phyloP scores from a whole-genome alignment of 768 basidiomycete species.

The Boletus vinaceobasis region DNA sequence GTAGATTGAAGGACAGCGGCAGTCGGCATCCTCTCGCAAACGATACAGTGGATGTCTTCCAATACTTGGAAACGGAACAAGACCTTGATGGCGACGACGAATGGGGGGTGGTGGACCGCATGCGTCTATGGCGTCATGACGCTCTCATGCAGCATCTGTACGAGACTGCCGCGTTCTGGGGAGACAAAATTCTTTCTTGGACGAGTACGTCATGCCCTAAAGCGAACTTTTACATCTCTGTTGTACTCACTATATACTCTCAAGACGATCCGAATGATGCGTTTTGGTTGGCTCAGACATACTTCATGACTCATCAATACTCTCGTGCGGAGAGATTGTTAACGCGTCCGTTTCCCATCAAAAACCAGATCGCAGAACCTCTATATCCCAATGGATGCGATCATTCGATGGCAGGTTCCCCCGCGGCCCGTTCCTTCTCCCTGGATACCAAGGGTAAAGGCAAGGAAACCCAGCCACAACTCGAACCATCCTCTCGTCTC shows the following conservation, averaged over 20 bases:
- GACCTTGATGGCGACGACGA: conserved; percentile 62
- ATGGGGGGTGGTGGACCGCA: conserved; percentile 90
- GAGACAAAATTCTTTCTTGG: conserved; percentile 94
- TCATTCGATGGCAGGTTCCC: conserved; percentile 16
- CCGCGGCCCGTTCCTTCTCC: conserved; percentile 43
- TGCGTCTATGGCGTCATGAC: conserved; percentile 97
- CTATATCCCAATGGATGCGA: conserved; percentile 27
- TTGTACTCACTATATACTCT: conserved; percentile 1
- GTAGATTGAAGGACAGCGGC: conserved; percentile 52
- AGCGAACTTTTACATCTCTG: not conserved
- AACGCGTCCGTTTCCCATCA: conserved; percentile 75
- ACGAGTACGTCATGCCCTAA: conserved; percentile 64
- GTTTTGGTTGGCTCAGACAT: conserved; percentile 98
- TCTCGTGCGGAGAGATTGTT: conserved; percentile 90
- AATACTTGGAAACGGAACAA: conserved; percentile 58
- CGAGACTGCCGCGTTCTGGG: conserved; percentile 97
- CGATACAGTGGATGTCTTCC: conserved; percentile 71
- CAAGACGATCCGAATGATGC: conserved; percentile 95
- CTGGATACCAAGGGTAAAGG: conserved; percentile 55
- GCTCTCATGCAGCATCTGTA: conserved; percentile 98
- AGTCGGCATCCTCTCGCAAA: conserved; percentile 71
- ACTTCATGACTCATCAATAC: conserved; percentile 95
- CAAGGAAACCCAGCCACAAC: conserved; percentile 46
- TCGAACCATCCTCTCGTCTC: conserved; percentile 46
- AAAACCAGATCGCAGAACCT: conserved; percentile 39